Conservation (phyloP, 495 filamentous ascomycete species). For the Daldinia decipiens region DNA sequence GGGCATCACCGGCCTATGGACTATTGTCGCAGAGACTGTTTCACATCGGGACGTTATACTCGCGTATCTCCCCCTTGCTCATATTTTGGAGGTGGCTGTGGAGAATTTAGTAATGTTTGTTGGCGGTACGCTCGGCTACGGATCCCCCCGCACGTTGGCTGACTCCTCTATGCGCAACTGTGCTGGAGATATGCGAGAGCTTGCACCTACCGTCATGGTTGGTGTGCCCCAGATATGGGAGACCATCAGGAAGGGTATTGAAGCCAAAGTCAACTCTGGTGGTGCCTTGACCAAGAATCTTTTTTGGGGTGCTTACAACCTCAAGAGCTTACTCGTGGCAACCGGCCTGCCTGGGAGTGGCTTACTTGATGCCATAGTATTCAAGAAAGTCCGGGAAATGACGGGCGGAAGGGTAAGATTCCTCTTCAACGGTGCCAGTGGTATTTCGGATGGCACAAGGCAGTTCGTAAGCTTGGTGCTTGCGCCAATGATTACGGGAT, state of each 20-base stretch:
- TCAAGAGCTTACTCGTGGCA: constrained; percentile 68
- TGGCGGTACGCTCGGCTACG: constrained; percentile 84
- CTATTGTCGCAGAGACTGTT: constrained; percentile 57
- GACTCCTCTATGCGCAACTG: constrained; percentile 66
- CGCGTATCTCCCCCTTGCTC: constrained; percentile 90
- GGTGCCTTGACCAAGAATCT: constrained; percentile 46
- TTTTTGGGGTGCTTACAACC: constrained; percentile 58
- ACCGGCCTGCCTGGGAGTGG: constrained; percentile 73
- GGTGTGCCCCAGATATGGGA: constrained; percentile 88
- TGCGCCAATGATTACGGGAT: constrained; percentile 81
- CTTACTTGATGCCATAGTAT: constrained; percentile 81
- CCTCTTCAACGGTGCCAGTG: constrained; percentile 86
- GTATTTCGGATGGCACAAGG: constrained; percentile 78
- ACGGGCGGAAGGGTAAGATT: constrained; percentile 76
- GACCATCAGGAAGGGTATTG: constrained; percentile 80
- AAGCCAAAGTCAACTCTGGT: constrained; percentile 66
- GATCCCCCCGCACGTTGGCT: constrained; percentile 81
- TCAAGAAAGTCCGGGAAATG: constrained; percentile 74
- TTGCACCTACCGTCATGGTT: constrained; percentile 82
- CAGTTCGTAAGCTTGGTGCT: constrained; percentile 82
- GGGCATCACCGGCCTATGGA: constrained; percentile 61
- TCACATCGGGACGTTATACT: constrained; percentile 68
- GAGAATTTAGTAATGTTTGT: constrained; percentile 80
- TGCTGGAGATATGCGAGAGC: constrained; percentile 75
- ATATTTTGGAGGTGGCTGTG: constrained; percentile 85